Evolutionary conservation across 2,329 filamentous ascomycete genomes (phyloP).

Genomic region (Beauveria medogensis): DNA sequence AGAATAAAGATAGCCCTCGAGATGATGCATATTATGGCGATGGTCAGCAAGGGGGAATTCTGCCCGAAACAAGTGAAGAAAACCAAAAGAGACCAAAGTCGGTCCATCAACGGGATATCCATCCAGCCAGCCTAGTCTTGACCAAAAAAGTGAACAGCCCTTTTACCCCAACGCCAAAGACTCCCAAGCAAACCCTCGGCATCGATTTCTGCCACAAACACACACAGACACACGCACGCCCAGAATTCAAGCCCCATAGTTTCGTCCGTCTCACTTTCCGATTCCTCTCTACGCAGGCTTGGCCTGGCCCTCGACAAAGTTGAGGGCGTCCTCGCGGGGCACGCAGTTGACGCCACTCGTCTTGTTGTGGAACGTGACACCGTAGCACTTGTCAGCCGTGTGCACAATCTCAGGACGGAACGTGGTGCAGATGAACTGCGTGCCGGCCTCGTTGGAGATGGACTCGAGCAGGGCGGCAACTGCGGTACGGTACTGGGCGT

Average conservation of each 20-base stretch:
- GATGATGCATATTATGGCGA: not conserved
- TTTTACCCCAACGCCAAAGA: constrained; percentile 3
- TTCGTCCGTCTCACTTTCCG: not conserved
- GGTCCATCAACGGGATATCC: constrained; percentile 2
- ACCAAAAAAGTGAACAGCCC: not conserved
- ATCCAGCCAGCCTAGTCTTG: not conserved
- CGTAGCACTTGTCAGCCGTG: constrained; percentile 96
- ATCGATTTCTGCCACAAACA: not conserved
- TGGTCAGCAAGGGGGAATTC: not conserved
- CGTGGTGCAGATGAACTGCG: constrained; percentile 95
- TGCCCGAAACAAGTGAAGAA: not conserved
- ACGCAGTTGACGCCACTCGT: constrained; percentile 92
- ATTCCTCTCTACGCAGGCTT: constrained; percentile 21
- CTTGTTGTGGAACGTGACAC: constrained; percentile 89
- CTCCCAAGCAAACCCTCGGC: not conserved
- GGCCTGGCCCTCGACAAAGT: constrained; percentile 84
- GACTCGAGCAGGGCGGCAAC: constrained; percentile 82
- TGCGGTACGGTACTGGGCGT: constrained; percentile 94
- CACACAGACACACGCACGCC: not conserved
- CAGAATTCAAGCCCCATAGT: not conserved
- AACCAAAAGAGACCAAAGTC: not conserved
- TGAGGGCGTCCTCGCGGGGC: constrained; percentile 74
- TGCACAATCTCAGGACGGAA: constrained; percentile 95
- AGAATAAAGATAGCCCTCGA: not conserved
- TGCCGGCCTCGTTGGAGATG: constrained; percentile 59